phyloP scores from a whole-genome alignment of 768 basidiomycete species.

The Panaeolus cyanescens region DNA sequence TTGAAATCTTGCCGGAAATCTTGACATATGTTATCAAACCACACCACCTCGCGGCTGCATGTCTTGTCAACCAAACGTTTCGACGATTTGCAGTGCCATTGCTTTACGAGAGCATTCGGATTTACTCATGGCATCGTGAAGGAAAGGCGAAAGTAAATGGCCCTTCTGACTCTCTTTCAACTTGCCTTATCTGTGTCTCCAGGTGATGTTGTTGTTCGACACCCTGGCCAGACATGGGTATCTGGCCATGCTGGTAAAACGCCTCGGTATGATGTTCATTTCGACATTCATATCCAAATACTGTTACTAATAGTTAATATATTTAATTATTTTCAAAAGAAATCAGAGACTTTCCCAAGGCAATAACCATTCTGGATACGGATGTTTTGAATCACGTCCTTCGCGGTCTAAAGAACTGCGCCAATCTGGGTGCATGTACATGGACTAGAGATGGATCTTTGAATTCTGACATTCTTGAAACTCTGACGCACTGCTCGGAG shows the following conservation, averaged over 20 bases:
- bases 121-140: slow-evolving; percentile 72
- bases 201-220: slow-evolving; percentile 65
- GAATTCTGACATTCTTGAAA: slow-evolving; percentile 56
- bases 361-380: slow-evolving; percentile 30
- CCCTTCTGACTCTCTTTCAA: background rate
- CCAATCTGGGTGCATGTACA: slow-evolving; percentile 60
- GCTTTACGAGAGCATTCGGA: slow-evolving; percentile 60
- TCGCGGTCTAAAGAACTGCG: slow-evolving; percentile 59
- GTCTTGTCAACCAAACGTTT: slow-evolving; percentile 62
- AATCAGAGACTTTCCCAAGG: slow-evolving; percentile 74
- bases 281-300: background rate
- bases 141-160: slow-evolving; percentile 56
- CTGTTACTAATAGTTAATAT: background rate
- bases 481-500: slow-evolving; percentile 40
- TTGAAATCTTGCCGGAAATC: slow-evolving; percentile 64
- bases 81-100: slow-evolving; percentile 46
- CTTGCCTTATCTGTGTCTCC: background rate
- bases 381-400: slow-evolving; percentile 42
- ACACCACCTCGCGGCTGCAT: slow-evolving; percentile 49
- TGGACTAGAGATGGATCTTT: slow-evolving; percentile 85
- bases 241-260: slow-evolving; percentile 58
- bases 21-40: slow-evolving; percentile 51
- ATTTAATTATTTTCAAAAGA: slow-evolving; percentile 38
- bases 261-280: slow-evolving; percentile 48
- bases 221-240: slow-evolving; percentile 57